Evolutionary conservation across 805 yeast species (phyloP).

Genomic region (Saccharomycopsis sp.): DNA sequence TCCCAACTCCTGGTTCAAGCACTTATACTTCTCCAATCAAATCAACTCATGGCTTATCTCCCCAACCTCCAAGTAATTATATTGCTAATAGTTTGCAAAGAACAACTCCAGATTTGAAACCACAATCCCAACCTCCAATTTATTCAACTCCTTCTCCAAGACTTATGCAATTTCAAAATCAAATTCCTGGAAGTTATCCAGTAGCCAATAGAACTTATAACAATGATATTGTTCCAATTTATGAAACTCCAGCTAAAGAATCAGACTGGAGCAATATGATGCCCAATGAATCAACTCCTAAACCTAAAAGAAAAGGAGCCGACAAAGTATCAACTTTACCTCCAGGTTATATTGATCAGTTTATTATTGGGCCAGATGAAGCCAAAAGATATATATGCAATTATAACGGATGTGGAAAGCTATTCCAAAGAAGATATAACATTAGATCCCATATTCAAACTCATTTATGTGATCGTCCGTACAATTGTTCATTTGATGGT

Average conservation of each 20-base stretch:
- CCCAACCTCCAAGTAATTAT: not conserved
- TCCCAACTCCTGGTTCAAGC: not conserved
- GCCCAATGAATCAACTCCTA: not conserved
- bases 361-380: constrained; percentile 69
- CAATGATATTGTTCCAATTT: not conserved
- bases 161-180: too few species aligned
- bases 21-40: not conserved
- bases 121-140: too few species aligned
- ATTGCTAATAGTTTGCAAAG: not conserved
- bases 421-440: constrained; percentile 81
- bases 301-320: constrained; percentile 20
- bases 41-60: constrained; percentile 1
- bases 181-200: not conserved
- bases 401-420: constrained; percentile 69
- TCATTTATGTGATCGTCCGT: constrained; percentile 90
- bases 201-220: not conserved
- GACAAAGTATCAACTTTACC: constrained; percentile 54
- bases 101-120: not conserved
- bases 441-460: constrained; percentile 95
- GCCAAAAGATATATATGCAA: constrained; percentile 65
- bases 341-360: constrained; percentile 80
- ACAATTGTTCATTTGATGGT: constrained; percentile 48
- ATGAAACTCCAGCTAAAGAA: not conserved
- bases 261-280: constrained; percentile 22
- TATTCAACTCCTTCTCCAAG: too few species aligned